Conservation (phyloP, 2,329 filamentous ascomycete species). For the Elsinoe ampelina region DNA sequence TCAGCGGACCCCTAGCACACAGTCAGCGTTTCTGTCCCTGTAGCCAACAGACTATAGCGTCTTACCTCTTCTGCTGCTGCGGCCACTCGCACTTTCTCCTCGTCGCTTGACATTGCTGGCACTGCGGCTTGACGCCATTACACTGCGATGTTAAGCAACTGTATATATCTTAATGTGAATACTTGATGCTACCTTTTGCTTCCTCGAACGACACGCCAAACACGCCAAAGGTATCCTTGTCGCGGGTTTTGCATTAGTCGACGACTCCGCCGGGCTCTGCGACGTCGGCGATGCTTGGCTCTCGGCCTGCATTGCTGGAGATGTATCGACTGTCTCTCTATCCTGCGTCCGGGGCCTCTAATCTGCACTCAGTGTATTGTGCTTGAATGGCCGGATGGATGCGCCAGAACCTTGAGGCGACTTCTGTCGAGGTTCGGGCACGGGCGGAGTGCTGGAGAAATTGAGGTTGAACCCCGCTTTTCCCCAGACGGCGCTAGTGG, state of each 20-base stretch:
- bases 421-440: too few relatives aligned
- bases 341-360: too few relatives aligned
- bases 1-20: not conserved
- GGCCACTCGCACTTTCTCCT: conserved; percentile 6
- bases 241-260: not conserved
- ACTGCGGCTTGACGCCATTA: conserved; percentile 6
- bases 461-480: too few relatives aligned
- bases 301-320: not conserved
- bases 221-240: not conserved
- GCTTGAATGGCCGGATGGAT: too few relatives aligned
- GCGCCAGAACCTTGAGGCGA: too few relatives aligned
- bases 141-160: not conserved
- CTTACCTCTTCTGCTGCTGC: conserved; percentile 7
- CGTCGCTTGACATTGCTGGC: not conserved
- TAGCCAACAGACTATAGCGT: not conserved
- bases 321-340: too few relatives aligned
- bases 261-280: not conserved
- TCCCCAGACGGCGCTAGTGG: too few relatives aligned
- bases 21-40: not conserved
- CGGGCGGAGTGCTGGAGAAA: too few relatives aligned
- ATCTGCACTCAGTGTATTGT: too few relatives aligned
- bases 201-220: conserved; percentile 3
- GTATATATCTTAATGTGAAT: not conserved
- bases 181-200: conserved; percentile 1
- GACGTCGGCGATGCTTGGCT: not conserved